Base-by-base conservation (phyloP, 441 rosid species). In the Dalechampia spathulata region DNA sequence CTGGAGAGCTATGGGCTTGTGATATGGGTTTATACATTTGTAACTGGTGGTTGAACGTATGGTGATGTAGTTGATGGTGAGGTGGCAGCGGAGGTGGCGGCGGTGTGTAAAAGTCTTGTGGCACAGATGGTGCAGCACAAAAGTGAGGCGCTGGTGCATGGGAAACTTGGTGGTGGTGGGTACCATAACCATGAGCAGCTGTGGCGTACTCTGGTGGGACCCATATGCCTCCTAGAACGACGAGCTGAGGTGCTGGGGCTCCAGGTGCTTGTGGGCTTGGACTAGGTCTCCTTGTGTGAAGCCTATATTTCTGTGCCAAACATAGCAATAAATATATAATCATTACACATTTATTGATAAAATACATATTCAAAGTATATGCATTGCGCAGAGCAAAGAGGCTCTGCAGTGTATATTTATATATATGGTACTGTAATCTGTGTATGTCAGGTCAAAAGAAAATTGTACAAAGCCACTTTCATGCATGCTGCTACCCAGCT, bases 271-370 rank as follows among this genome's bases (percentile, higher is more conserved):
- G 97, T 71, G 92, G 90, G 79, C 81, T 89, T 56, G 94, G 88
- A 68, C 94, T 85, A 26, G 97, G 96, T 75, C 99, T 75, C 62
- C 98, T 82, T 2, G 98, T 92, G 69, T 92, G 99, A 36, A 92
- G 90, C 78, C 99, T 73, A 66, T 86, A 92, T 73, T 92, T 92
- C 99, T 92, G 87, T 63, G 52, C 59, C 56, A 36, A 45, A 56
- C 34, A 30, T 30, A 17, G 12, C 7, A 21, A 46, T 13, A 49
- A 49, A 11, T 58, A 48, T 60, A 52, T 20, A 4, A 64, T 47
- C 58, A 56, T 52, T n/a, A 61, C 21, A 41, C 21, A 41, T n/a
- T 38, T 5, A 38, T 38, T 38, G 49, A 5, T 23, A 1, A 10
- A 17, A 17, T 19, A 26, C 25, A 51, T 50, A 53, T 48, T 64